phyloP scores from a whole-genome alignment of 768 basidiomycete species.

The Agaricus bisporus region DNA sequence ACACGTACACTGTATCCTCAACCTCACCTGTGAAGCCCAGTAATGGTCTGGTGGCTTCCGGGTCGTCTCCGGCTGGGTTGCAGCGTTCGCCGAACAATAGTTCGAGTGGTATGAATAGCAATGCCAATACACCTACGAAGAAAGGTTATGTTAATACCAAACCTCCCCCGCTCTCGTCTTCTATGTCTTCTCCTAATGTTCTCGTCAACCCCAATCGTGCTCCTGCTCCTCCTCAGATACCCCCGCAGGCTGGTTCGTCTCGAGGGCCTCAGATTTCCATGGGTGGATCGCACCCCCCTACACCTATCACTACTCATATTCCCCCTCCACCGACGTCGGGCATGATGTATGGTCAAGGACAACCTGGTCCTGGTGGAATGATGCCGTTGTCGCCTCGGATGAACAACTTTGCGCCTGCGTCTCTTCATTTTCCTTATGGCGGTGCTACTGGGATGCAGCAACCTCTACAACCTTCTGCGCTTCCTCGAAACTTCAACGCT shows the following conservation, averaged over 20 bases:
- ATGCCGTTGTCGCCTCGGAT: constrained; percentile 50
- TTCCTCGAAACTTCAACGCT: constrained; percentile 48
- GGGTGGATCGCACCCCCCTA: constrained; percentile 34
- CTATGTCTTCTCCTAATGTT: constrained; percentile 15
- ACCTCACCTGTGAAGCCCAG: constrained; percentile 18
- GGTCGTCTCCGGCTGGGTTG: constrained; percentile 31
- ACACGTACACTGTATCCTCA: constrained; percentile 48
- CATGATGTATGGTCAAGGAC: constrained; percentile 36
- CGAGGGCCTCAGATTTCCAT: constrained; percentile 19
- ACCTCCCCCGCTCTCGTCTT: constrained; percentile 23
- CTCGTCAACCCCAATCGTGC: constrained; percentile 17
- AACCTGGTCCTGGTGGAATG: constrained; percentile 21
- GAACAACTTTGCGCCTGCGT: constrained; percentile 27
- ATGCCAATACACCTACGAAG: constrained; percentile 34
- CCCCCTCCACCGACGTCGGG: constrained; percentile 39
- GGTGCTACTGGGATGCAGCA: constrained; percentile 34
- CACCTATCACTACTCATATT: constrained; percentile 38
- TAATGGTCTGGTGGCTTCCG: constrained; percentile 33
- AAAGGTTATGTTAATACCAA: constrained; percentile 45
- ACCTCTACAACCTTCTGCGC: constrained; percentile 43
- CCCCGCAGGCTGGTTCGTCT: constrained; percentile 2
- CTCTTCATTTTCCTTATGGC: not conserved
- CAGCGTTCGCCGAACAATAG: constrained; percentile 36
- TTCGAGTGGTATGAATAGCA: constrained; percentile 29
- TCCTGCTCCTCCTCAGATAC: constrained; percentile 24